A percentile compares a stretch with the other conserved stretches of the same genome.
Conservation (phyloP, 257 asterid species). For the Solanum sparsipilum region DNA sequence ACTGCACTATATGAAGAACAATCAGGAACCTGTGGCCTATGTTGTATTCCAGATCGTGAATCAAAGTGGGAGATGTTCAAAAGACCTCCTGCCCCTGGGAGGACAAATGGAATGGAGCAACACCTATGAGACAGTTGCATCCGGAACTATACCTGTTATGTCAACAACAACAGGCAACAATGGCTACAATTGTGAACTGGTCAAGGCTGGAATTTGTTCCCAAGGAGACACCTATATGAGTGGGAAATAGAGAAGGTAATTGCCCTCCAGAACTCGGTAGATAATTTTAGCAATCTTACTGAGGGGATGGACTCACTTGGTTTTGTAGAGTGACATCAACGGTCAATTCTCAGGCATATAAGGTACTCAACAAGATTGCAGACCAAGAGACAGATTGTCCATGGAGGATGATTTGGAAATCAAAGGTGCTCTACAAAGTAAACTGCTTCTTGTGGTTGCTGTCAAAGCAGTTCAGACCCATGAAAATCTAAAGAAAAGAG, state of each 20-base stretch:
- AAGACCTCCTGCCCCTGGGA: background rate
- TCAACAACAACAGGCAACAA: background rate
- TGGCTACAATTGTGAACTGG: background rate
- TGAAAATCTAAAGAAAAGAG: background rate
- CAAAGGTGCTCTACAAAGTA: background rate
- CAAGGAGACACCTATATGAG: background rate
- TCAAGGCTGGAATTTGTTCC: background rate
- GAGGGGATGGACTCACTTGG: background rate
- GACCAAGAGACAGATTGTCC: background rate
- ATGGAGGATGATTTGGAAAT: background rate
- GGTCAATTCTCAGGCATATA: background rate
- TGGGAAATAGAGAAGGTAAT: background rate
- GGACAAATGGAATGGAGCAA: background rate
- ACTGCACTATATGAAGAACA: background rate
- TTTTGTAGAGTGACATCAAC: background rate
- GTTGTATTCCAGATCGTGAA: background rate
- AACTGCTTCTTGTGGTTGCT: background rate
- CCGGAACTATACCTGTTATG: background rate
- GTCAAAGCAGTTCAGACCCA: background rate
- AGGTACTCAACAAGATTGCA: background rate
- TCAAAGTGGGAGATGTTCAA: background rate
- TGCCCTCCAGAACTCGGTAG: background rate
- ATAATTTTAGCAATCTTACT: background rate
- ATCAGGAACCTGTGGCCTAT: background rate
- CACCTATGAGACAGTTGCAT: background rate